Evolutionary conservation across 805 yeast genomes (phyloP), one percentile per base, ranked within the genome.

Genomic region (Wickerhamiella siamensis): DNA sequence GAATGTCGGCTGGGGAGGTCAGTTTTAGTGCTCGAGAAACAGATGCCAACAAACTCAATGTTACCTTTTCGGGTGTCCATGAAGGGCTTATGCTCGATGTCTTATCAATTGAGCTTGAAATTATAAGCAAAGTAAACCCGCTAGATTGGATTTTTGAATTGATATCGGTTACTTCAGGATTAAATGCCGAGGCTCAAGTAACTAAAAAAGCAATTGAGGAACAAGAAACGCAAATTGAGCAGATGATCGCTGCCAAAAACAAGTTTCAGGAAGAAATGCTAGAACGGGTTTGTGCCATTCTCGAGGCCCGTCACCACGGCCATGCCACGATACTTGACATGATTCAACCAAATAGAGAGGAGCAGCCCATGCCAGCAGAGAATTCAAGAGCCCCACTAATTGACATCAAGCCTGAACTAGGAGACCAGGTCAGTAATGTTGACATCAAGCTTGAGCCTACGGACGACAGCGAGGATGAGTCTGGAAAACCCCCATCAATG

Each of bases 191-290:
- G n/a, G n/a, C n/a, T n/a, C n/a, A n/a, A n/a, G n/a, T n/a, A n/a
- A n/a, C n/a, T n/a, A n/a, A n/a, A n/a, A n/a, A n/a, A n/a, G n/a
- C n/a, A n/a, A n/a, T n/a, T n/a, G n/a, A n/a, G n/a, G n/a, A 22
- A 16, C 20, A 33, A 14, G 31, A 27, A 31, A 10, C 33, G 20
- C 39, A 15, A 4, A 17, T 49, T 10, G 43, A 45, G 10, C 45
- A 44, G 9, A 43, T 51, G 48, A 45, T 41, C 3, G 37, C 31
- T 4, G 53, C 51, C 14, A 49, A 51, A 18, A 40, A 35, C 18
- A 41, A 39, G n/a, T 41, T 32, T 18, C 48, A 49, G 29, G 42
- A 38, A 2, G 32, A 38, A 1, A 36, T 47, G 34, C 20, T 52
- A 10, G 14, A 40, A 5, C 40, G 46, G 9, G 48, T 52, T 2